phyloP scores from a whole-genome alignment of 257 asterid genomes.

The Gardenia jasminoides region DNA sequence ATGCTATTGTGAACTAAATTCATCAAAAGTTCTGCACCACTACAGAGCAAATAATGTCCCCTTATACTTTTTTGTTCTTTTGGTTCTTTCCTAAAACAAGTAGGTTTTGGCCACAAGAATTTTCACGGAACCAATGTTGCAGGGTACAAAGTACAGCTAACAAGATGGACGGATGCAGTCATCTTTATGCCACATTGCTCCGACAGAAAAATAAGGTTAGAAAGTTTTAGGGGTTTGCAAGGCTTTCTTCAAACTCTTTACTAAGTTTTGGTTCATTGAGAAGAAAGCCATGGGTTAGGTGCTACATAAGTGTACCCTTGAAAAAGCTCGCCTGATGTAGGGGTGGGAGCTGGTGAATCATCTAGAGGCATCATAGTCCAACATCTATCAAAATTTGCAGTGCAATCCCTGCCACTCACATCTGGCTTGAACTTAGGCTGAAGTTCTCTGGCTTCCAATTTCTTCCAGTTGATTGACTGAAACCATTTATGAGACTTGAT shows the following conservation, averaged over 20 bases:
- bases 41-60: no score
- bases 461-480: constrained; percentile 73
- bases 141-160: neutral
- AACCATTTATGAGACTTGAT: constrained; percentile 85
- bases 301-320: constrained; percentile 86
- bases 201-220: constrained; percentile 1
- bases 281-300: constrained; percentile 83
- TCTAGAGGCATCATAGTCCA: constrained; percentile 91
- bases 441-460: constrained; percentile 62
- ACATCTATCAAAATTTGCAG: constrained; percentile 82
- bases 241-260: neutral
- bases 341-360: constrained; percentile 90
- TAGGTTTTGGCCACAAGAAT: neutral
- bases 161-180: neutral
- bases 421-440: constrained; percentile 79
- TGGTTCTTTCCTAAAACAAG: neutral
- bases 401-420: constrained; percentile 75
- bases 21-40: no score
- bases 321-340: constrained; percentile 80
- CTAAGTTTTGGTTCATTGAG: constrained; percentile 8
- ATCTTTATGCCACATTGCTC: neutral
- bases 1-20: no score
- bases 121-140: neutral
- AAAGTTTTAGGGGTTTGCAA: neutral
- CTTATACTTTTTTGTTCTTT: neutral